A percentile compares a stretch with the other conserved stretches of the same genome.
Evolutionary conservation across 306 rosid genomes (phyloP).

Genomic region (Cucurbita pepo): DNA sequence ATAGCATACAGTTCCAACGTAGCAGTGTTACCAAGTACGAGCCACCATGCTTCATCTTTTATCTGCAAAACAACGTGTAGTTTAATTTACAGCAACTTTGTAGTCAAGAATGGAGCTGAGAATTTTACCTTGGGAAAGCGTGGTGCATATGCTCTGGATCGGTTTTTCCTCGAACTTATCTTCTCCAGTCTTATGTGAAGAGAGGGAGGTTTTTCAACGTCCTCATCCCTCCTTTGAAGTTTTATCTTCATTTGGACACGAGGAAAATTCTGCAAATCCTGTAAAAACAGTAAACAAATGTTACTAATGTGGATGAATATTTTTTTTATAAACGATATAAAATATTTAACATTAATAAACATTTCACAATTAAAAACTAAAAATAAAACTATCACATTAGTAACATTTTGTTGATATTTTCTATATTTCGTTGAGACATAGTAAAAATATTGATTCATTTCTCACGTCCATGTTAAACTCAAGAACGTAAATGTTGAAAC

Average conservation of each 20-base stretch:
- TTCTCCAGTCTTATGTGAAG: conserved; percentile 65
- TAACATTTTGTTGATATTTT: no score
- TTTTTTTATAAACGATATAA: no score
- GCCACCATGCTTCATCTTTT: conserved; percentile 97
- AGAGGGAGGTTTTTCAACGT: conserved; percentile 20
- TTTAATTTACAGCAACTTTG: neutral
- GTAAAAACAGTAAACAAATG: conserved; percentile 6
- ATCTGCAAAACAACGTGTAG: conserved; percentile 29
- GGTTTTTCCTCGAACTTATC: conserved; percentile 38
- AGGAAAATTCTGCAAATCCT: conserved; percentile 83
- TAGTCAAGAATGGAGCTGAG: neutral
- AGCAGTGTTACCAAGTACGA: conserved; percentile 68
- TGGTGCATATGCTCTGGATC: conserved; percentile 67
- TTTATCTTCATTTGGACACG: conserved; percentile 43
- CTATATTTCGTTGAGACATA: no score
- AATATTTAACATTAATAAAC: no score
- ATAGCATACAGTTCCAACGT: conserved; percentile 61
- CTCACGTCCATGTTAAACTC: neutral
- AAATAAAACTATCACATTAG: no score
- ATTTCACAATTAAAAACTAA: no score
- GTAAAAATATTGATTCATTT: neutral
- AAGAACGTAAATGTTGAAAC: neutral
- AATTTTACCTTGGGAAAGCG: conserved; percentile 71
- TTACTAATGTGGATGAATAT: no score
- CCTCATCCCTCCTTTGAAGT: conserved; percentile 32